Base-by-base conservation (phyloP, 139 green algal species). In the Spirogloea muscicola region DNA sequence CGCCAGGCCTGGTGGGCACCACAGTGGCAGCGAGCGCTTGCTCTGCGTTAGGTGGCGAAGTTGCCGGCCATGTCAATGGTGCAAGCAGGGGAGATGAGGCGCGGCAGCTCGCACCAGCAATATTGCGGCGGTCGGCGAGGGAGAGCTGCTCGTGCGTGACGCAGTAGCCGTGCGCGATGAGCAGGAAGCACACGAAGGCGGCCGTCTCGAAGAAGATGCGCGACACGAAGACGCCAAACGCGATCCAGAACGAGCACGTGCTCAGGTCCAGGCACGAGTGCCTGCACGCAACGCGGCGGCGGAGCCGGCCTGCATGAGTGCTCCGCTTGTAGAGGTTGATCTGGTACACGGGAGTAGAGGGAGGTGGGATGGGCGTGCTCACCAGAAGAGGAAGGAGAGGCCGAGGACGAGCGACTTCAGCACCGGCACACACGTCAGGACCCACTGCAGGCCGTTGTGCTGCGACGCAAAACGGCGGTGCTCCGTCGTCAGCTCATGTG, bases 381-480 rank as follows among this genome's bases (percentile, higher is more conserved):
- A 76, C 68, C 68, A 76, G 49, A 76, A 76, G 49, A 71, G 16
- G 27, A 76, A 68, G n/a, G 68, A 76, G 5, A 76, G 31, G 49
- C 68, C 68, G n/a, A 76, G 68, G 21, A 76, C 68, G 13, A 76
- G 9, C 21, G 51, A 25, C 29, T 76, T 76, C 13, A 76, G 29
- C 10, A 70, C 31, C 21, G 68, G 68, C 3, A 76, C 68, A 16
- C 21, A 36, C n/a, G 68, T 70, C 34, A 76, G 68, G 42, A 51
- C 68, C 68, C 68, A 76, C 4, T 76, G 68, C 25, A 76, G 49
- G 29, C 46, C 29, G 31, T 29, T 64, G 2, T 16, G 33, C 68
- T 76, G 68, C 48, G n/a, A 52, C n/a, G n/a, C n/a, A n/a, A n/a
- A n/a, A n/a, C n/a, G n/a, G n/a, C n/a, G n/a, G n/a, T n/a, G n/a